These are phyloP conservation scores for Arxiozyma slooffiae DNA, from an alignment of 1,139 yeast genomes.

Conservation along the genomic window DNA sequence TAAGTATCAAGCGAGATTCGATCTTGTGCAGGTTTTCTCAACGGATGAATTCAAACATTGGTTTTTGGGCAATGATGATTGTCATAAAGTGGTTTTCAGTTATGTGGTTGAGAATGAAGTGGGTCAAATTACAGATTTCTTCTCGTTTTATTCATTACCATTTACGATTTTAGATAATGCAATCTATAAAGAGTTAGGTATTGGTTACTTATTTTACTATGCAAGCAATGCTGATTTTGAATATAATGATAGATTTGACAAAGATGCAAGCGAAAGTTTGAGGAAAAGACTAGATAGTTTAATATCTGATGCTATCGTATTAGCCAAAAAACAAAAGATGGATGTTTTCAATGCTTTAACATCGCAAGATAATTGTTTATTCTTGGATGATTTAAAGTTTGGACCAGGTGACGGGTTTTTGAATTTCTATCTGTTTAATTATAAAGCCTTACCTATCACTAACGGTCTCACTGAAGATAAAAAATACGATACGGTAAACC, in stretches of 20 bases:
- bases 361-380: slow-evolving; percentile 77
- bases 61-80: slow-evolving; percentile 45
- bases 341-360: slow-evolving; percentile 94
- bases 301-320: slow-evolving; percentile 65
- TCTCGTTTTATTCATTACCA: slow-evolving; percentile 82
- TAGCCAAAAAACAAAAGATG: slow-evolving; percentile 52
- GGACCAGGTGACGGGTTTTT: slow-evolving; percentile 91
- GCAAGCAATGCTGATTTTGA: slow-evolving; percentile 55
- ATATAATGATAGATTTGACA: slow-evolving; percentile 30
- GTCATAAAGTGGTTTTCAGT: slow-evolving; percentile 50
- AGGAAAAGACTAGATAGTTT: slow-evolving; percentile 51
- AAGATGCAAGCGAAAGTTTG: slow-evolving; percentile 33
- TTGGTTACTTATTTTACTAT: slow-evolving; percentile 85
- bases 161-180: slow-evolving; percentile 70
- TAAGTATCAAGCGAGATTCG: slow-evolving; percentile 59
- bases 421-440: slow-evolving; percentile 86
- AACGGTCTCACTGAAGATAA: slow-evolving; percentile 66
- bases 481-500: slow-evolving; percentile 40
- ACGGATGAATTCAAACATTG: slow-evolving; percentile 74
- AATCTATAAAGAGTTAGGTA: slow-evolving; percentile 59
- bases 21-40: slow-evolving; percentile 57
- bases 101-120: slow-evolving; percentile 60
- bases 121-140: slow-evolving; percentile 73
- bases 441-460: slow-evolving; percentile 64
- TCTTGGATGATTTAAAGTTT: slow-evolving; percentile 73